A percentile compares a stretch with the other conserved stretches of the same genome.
Evolutionary conservation across 768 basidiomycete genomes (phyloP).

Genomic region (Cantharellus anzutake): DNA sequence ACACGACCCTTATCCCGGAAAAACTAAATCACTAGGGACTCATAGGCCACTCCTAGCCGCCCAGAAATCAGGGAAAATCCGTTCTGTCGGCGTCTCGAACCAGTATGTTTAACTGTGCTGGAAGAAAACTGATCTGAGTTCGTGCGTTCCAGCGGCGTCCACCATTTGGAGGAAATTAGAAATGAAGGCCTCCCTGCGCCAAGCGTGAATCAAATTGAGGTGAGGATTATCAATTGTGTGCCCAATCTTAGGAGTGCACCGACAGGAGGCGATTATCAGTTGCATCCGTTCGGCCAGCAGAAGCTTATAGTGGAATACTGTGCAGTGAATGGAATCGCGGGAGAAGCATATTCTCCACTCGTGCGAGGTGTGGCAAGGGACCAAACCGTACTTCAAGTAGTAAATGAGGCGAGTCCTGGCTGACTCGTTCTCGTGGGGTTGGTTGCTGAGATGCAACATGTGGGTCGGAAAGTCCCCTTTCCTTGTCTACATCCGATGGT

Average conservation of each 20-base stretch:
- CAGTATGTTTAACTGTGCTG: constrained; percentile 30
- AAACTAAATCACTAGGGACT: constrained; percentile 41
- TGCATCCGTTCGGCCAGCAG: constrained; percentile 78
- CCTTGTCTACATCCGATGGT: constrained; percentile 27
- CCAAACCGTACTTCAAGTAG: neutral
- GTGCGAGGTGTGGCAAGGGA: constrained; percentile 26
- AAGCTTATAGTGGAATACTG: constrained; percentile 59
- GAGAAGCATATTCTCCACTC: constrained; percentile 65
- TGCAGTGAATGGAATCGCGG: constrained; percentile 33
- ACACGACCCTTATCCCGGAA: constrained; percentile 50
- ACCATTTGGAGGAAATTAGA: constrained; percentile 58
- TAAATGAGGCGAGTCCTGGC: neutral
- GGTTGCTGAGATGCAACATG: constrained; percentile 21
- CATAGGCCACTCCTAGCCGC: constrained; percentile 52
- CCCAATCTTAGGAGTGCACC: too few species aligned
- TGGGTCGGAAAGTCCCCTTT: constrained; percentile 8
- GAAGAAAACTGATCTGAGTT: neutral
- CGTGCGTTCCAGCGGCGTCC: constrained; percentile 28
- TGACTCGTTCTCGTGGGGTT: constrained; percentile 18
- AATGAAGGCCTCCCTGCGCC: constrained; percentile 43
- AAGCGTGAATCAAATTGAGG: constrained; percentile 70
- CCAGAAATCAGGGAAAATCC: constrained; percentile 43
- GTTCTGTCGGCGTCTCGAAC: constrained; percentile 66
- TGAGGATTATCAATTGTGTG: constrained; percentile 9
- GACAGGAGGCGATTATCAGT: too few species aligned